Conservation (phyloP, 306 rosid species). For the Quercus parvula region DNA sequence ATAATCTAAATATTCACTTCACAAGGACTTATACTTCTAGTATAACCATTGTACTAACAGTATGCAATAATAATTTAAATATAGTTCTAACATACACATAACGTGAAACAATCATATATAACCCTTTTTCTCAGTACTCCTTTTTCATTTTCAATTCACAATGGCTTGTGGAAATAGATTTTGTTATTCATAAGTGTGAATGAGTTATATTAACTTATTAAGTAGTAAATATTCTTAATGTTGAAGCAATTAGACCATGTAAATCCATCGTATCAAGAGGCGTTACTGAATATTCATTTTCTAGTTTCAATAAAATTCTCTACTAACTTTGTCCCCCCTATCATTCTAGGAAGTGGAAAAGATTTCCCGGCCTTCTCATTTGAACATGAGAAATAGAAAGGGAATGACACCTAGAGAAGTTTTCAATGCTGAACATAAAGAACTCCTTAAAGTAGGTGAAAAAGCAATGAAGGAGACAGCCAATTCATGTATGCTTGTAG, state of each 20-base stretch:
- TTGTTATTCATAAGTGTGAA: no score
- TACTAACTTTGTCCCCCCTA: neutral
- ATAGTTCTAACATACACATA: no score
- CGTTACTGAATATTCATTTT: neutral
- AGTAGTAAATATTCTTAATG: no score
- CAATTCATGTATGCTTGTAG: conserved; percentile 19
- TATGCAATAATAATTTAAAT: no score
- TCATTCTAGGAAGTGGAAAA: neutral
- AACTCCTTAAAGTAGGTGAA: neutral
- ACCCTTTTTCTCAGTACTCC: neutral
- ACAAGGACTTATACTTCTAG: rapidly evolving
- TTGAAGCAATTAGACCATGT: neutral
- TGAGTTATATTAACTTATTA: no score
- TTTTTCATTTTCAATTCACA: neutral
- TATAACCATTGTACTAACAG: no score
- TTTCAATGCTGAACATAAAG: neutral
- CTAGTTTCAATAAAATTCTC: no score
- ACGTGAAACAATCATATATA: no score
- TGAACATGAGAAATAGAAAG: neutral
- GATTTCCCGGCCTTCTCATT: neutral
- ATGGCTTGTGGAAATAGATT: no score
- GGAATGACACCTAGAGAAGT: neutral
- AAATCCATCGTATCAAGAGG: neutral
- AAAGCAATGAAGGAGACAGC: neutral
- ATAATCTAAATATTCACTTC: no score